Conservation (phyloP, 208 protist genomes). For the Eutreptiella sp. region DNA sequence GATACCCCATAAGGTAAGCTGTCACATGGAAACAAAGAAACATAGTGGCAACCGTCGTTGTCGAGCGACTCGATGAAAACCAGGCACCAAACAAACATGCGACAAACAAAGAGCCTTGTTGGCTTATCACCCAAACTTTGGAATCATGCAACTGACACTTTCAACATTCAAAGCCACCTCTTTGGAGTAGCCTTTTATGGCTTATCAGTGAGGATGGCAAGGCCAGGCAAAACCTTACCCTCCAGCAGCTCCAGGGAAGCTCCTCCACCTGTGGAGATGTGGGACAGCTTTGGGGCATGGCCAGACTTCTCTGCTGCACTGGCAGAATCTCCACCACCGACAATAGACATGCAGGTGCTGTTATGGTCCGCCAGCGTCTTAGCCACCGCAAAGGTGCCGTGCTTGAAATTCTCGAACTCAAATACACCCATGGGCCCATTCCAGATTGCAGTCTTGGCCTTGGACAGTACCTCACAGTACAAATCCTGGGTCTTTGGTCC, state of each 20-base stretch:
- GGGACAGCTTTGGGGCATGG: conserved; percentile 81
- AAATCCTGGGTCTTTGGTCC: conserved; percentile 78
- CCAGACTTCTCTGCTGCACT: conserved; percentile 80
- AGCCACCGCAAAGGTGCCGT: conserved; percentile 79
- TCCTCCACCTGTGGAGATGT: conserved; percentile 98
- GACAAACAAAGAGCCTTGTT: too few species aligned
- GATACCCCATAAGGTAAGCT: too few species aligned
- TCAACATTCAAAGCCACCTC: too few species aligned
- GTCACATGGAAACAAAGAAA: too few species aligned
- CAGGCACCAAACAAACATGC: too few species aligned
- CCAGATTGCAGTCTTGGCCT: conserved; percentile 89
- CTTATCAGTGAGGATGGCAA: conserved; percentile 56
- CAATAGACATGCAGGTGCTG: conserved; percentile 77
- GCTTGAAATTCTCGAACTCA: conserved; percentile 90
- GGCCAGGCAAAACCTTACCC: conserved; percentile 85
- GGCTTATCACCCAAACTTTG: too few species aligned
- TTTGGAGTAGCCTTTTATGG: conserved; percentile 2
- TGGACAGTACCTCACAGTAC: conserved; percentile 65
- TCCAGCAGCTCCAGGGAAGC: conserved; percentile 98
- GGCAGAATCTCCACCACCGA: conserved; percentile 96
- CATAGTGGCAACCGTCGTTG: too few species aligned
- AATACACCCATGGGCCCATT: conserved; percentile 96
- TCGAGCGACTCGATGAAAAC: too few species aligned
- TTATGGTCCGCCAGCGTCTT: conserved; percentile 61
- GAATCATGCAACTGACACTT: too few species aligned